Conservation (phyloP, 305 asterid genomes). For the Striga hermonthica region DNA sequence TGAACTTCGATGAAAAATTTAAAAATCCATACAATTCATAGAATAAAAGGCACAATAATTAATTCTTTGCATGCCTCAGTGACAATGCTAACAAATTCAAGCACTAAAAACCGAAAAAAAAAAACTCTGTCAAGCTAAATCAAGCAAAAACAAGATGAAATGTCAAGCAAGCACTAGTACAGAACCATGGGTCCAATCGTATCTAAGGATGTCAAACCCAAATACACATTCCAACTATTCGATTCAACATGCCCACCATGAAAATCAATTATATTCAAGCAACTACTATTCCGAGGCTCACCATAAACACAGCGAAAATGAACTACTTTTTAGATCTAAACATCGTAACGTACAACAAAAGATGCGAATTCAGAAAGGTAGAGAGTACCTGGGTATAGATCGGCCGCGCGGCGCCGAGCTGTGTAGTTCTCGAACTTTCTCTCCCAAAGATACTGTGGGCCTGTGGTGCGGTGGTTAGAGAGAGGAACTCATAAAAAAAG, state of each 20-base stretch:
- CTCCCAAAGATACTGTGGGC: neutral
- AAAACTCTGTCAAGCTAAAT: no score
- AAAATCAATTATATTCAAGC: neutral
- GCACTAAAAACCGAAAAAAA: no score
- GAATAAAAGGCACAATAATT: neutral
- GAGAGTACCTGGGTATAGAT: slow-evolving; percentile 37
- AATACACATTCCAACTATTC: neutral
- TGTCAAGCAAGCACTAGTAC: neutral
- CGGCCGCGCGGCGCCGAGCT: slow-evolving; percentile 16
- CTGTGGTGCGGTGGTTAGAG: slow-evolving; percentile 12
- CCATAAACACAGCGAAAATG: neutral
- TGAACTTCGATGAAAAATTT: neutral
- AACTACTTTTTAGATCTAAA: slow-evolving; percentile 35
- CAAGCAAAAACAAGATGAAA: no score
- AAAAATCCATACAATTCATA: neutral
- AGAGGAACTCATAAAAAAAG: slow-evolving; percentile 13
- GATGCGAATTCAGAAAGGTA: slow-evolving; percentile 5
- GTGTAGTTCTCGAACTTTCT: slow-evolving; percentile 23
- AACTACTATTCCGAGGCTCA: neutral
- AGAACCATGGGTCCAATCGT: neutral
- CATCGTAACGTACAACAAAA: slow-evolving; percentile 1
- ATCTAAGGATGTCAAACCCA: neutral
- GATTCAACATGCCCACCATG: neutral
- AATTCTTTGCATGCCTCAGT: no score
- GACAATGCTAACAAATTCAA: no score